phyloP scores from a whole-genome alignment of 768 basidiomycete species.

The Hygrophorus russula region DNA sequence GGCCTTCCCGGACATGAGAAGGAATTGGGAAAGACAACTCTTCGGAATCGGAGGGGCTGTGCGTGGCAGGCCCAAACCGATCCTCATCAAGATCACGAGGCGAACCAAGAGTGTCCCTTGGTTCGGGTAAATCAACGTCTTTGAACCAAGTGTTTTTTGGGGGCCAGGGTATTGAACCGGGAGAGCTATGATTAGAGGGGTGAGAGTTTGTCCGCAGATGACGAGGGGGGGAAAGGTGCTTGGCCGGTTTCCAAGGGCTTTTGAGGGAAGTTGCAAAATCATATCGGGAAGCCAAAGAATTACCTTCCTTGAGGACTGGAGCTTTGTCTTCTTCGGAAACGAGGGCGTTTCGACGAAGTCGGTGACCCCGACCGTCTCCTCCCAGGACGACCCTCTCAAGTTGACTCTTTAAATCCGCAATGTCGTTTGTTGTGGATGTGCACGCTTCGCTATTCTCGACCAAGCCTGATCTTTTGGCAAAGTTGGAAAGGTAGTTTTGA shows the following conservation, averaged over 20 bases:
- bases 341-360: conserved; percentile 11
- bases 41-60: conserved; percentile 16
- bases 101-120: conserved; percentile 26
- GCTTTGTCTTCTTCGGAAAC: conserved; percentile 7
- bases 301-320: conserved; percentile 22
- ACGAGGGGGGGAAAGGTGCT: conserved; percentile 10
- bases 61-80: conserved; percentile 14
- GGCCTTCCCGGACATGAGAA: conserved; percentile 9
- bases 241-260: conserved; percentile 30
- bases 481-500: conserved; percentile 68
- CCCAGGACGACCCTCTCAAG: conserved; percentile 52
- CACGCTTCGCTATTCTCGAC: conserved; percentile 14
- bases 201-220: background rate
- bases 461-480: conserved; percentile 26
- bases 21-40: conserved; percentile 18
- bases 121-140: background rate
- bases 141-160: conserved; percentile 11
- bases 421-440: conserved; percentile 30
- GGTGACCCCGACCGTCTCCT: conserved; percentile 16
- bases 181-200: conserved; percentile 36
- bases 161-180: conserved; percentile 29
- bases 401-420: conserved; percentile 52
- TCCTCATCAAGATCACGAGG: conserved; percentile 36
- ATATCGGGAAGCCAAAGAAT: conserved; percentile 42
- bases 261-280: conserved; percentile 44